Conservation (phyloP, 306 rosid genomes). For the Abrus pulchellus region DNA sequence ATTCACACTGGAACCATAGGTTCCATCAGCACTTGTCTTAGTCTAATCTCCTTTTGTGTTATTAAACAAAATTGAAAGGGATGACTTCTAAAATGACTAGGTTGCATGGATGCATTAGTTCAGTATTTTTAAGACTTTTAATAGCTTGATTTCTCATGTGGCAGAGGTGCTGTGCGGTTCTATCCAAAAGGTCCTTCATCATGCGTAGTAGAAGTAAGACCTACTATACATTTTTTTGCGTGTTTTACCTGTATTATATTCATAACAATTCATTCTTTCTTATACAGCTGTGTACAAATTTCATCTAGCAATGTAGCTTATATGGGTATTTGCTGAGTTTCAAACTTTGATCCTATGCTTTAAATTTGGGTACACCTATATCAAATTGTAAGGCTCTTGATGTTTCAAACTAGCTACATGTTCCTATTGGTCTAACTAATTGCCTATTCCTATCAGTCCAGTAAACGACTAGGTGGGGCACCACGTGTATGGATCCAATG, state of each 20-base stretch:
- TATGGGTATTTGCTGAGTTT: constrained; percentile 34
- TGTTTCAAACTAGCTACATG: constrained; percentile 38
- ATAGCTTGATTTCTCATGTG: constrained; percentile 50
- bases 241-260: constrained; percentile 9
- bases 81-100: neutral
- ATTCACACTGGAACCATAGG: neutral
- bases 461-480: constrained; percentile 36
- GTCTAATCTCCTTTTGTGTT: constrained; percentile 22
- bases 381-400: constrained; percentile 1
- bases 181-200: constrained; percentile 91
- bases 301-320: neutral
- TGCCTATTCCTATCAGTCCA: constrained; percentile 34
- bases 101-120: constrained; percentile 20
- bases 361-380: neutral
- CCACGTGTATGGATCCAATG: constrained; percentile 36
- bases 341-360: constrained; percentile 36
- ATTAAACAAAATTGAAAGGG: constrained; percentile 3
- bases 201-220: constrained; percentile 84
- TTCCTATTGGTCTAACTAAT: constrained; percentile 25
- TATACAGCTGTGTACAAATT: neutral
- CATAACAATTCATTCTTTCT: constrained; percentile 8
- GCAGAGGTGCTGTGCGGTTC: constrained; percentile 98
- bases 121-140: constrained; percentile 42
- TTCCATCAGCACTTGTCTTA: neutral
- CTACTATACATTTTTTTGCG: constrained; percentile 36